Conservation (phyloP, 768 basidiomycete species). For the Candolleomyces aberdarensis region DNA sequence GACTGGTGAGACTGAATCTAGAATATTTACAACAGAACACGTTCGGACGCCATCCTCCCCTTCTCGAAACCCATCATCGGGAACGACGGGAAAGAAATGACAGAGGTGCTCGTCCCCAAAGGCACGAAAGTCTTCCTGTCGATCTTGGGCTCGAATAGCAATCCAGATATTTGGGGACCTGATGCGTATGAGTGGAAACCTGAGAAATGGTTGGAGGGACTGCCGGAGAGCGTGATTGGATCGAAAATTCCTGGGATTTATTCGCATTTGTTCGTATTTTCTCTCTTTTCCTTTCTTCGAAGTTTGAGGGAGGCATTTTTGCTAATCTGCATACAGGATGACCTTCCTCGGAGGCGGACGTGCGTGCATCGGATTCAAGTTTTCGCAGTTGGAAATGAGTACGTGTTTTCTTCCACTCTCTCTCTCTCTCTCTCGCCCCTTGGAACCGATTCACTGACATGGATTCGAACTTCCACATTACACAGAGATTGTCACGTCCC, state of each 20-base stretch:
- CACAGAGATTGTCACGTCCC: slow-evolving; percentile 24
- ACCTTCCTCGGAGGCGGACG: slow-evolving; percentile 42
- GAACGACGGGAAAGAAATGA: slow-evolving; percentile 23
- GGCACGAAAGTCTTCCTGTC: slow-evolving; percentile 25
- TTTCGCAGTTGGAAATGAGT: slow-evolving; percentile 50
- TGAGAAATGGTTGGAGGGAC: slow-evolving; percentile 34
- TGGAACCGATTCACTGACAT: neutral
- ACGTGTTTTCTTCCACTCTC: slow-evolving; percentile 10
- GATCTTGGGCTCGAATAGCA: slow-evolving; percentile 25
- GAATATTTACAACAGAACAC: slow-evolving; percentile 8
- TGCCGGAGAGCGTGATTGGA: slow-evolving; percentile 29
- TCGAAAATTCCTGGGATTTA: slow-evolving; percentile 15
- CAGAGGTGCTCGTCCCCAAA: slow-evolving; percentile 21
- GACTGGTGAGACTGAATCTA: neutral
- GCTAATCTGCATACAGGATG: slow-evolving; percentile 25
- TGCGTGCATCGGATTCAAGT: slow-evolving; percentile 48
- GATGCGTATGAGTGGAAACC: slow-evolving; percentile 36
- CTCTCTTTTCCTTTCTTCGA: neutral
- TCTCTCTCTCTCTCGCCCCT: neutral
- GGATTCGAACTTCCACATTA: neutral
- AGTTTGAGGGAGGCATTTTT: too few relatives aligned
- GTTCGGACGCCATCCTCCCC: slow-evolving; percentile 24
- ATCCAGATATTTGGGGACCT: slow-evolving; percentile 32
- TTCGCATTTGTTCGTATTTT: slow-evolving; percentile 11
- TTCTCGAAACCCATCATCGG: slow-evolving; percentile 27